Base-by-base conservation (phyloP, 148 eudicot species). In the Silene conica region DNA sequence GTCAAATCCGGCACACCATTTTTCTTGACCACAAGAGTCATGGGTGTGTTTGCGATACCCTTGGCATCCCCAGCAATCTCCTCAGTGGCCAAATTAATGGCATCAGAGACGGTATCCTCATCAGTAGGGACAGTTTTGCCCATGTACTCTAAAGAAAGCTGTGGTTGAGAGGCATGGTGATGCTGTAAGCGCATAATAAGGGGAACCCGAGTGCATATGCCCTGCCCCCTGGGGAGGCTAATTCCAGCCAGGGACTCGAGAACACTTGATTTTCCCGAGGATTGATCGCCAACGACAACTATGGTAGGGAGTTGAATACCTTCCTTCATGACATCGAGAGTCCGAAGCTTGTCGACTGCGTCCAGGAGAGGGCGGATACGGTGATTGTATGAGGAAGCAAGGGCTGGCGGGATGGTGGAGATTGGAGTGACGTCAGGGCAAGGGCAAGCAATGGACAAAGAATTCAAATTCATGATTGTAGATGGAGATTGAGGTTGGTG, bases 1-100 rank as follows among this genome's bases (percentile, higher is more conserved):
- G 86, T 85, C 22, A 85, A 80, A 67, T 85, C 88, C 0, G 88
- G 88, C 3, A 86, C 89, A 19, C 86, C 84, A 26, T 74, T 46
- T n/a, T 81, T 81, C 75, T 81, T 73, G 6, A 81, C 84, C 1
- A 69, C 55, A 0, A 81, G 67, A 8, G 80, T 77, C 0, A 81
- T 67, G 0, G 80, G 84, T 1, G 63, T 7, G 23, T 77, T 77
- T 0, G 78, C 69, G 1, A 82, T 76, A 13, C 82, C 82, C 65
- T 82, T 82, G 3, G 77, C 45, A 45, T 31, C 48, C 0, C 85
- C 85, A 1, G 85, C 85, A 6, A 82, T 75, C 18, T 82, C 75
- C 11, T 46, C 23, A 1, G 85, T 82, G 0, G 85, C 85, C 0
- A 13, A 11, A 23, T 82, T 65, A 10, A 82, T 82, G 3, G 74